Conservation (phyloP, 2,329 filamentous ascomycete genomes). For the Ceratocystis cubensis region DNA sequence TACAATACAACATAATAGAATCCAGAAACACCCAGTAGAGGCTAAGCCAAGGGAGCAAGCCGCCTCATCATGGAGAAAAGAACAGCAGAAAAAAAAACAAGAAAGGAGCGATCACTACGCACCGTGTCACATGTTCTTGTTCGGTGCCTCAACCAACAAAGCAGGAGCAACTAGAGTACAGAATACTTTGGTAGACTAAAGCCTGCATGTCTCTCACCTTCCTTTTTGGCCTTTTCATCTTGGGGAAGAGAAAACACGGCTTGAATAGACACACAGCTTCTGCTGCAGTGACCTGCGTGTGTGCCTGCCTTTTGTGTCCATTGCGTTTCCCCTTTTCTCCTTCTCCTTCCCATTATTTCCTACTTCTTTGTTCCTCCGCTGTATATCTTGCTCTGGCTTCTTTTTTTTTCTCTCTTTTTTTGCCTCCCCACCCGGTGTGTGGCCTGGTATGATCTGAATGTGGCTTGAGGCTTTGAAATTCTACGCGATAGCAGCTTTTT, state of each 20-base stretch:
- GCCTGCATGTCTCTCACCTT: neutral
- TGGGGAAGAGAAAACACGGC: neutral
- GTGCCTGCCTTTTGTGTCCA: neutral
- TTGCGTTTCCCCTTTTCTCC: conserved; percentile 3
- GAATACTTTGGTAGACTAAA: neutral
- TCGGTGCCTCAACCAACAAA: neutral
- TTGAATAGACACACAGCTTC: neutral
- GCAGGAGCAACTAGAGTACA: too few species aligned
- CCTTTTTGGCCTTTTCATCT: neutral
- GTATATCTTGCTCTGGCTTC: neutral
- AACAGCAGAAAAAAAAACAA: neutral
- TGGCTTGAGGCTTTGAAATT: neutral
- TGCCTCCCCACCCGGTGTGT: neutral
- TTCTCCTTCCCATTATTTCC: neutral
- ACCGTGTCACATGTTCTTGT: neutral
- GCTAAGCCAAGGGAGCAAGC: neutral
- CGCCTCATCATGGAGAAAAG: neutral
- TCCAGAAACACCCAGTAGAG: neutral
- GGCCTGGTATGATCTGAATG: neutral
- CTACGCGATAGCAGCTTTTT: neutral
- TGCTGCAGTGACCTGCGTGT: conserved; percentile 3
- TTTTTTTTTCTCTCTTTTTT: neutral
- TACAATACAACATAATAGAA: neutral
- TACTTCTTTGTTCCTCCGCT: neutral
- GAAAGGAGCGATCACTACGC: neutral